A percentile compares a stretch with the other conserved stretches of the same genome.
Conservation (phyloP, 1,139 yeast genomes). For the Yamadazyma blattariae region DNA sequence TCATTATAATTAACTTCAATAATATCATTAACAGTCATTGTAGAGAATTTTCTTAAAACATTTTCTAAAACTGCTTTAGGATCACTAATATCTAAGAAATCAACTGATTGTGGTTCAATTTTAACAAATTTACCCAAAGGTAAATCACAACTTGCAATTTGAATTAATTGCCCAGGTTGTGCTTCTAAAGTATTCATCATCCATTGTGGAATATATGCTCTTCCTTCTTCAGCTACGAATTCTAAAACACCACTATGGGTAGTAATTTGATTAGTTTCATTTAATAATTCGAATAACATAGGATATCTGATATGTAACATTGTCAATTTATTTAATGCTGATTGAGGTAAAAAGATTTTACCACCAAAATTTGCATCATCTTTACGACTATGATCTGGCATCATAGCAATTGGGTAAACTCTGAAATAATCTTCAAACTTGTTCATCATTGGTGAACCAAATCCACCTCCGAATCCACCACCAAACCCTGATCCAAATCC, state of each 20-base stretch:
- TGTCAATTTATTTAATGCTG: conserved; percentile 84
- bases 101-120: conserved; percentile 92
- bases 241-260: conserved; percentile 96
- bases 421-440: conserved; percentile 79
- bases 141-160: conserved; percentile 72
- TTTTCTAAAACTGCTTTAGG: conserved; percentile 97
- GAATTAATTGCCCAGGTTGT: conserved; percentile 76
- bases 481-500: conserved; percentile 43
- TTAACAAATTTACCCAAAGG: conserved; percentile 88
- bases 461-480: conserved; percentile 33
- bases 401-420: conserved; percentile 88
- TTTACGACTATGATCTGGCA: conserved; percentile 76
- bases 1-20: conserved; percentile 86
- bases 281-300: conserved; percentile 81
- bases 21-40: conserved; percentile 80
- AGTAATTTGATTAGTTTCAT: conserved; percentile 53
- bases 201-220: conserved; percentile 95
- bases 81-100: conserved; percentile 88
- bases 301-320: conserved; percentile 89
- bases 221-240: conserved; percentile 95
- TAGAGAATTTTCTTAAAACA: conserved; percentile 84
- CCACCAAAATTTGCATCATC: conserved; percentile 95
- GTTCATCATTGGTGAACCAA: conserved; percentile 24
- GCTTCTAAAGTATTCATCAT: conserved; percentile 79
- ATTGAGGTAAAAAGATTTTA: conserved; percentile 90